A percentile compares a stretch with the other conserved stretches of the same genome.
Evolutionary conservation across 2,329 filamentous ascomycete genomes (phyloP).

Genomic region (Pyricularia sp.): DNA sequence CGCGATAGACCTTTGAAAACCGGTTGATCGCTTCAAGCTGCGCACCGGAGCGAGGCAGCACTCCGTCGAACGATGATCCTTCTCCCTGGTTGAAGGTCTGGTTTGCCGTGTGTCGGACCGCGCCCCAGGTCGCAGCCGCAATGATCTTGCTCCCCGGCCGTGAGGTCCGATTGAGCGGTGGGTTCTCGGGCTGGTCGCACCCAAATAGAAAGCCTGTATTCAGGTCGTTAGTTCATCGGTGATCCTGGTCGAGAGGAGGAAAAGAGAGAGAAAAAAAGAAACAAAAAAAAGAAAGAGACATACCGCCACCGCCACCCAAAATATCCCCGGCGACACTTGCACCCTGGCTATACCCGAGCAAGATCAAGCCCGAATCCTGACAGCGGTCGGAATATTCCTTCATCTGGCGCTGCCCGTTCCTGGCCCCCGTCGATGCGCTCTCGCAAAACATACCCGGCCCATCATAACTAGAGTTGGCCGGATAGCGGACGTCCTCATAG

Average conservation of each 20-base stretch:
- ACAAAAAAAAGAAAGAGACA: not conserved
- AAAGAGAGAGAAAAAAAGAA: not conserved
- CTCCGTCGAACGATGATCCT: slow-evolving; percentile 16
- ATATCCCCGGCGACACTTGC: slow-evolving; percentile 27
- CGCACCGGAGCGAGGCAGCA: slow-evolving; percentile 20
- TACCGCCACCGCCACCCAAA: slow-evolving; percentile 24
- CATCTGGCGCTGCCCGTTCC: slow-evolving; percentile 26
- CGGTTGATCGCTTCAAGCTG: slow-evolving; percentile 19
- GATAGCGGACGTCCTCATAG: slow-evolving; percentile 20
- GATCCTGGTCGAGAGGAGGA: not conserved
- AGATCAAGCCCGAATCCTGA: slow-evolving; percentile 27
- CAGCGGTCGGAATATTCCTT: slow-evolving; percentile 27
- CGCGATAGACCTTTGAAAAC: slow-evolving; percentile 17
- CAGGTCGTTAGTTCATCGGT: not conserved
- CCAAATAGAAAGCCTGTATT: not conserved
- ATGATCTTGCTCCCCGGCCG: slow-evolving; percentile 14
- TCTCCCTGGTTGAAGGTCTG: slow-evolving; percentile 23
- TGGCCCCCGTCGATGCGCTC: slow-evolving; percentile 24
- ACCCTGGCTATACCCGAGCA: slow-evolving; percentile 32
- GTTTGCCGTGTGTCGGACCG: slow-evolving; percentile 22
- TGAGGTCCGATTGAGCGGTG: not conserved
- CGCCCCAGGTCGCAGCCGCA: slow-evolving; percentile 24
- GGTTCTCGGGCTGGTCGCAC: not conserved
- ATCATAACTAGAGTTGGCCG: slow-evolving; percentile 14
- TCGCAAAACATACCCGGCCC: slow-evolving; percentile 22